Evolutionary conservation across 2,329 filamentous ascomycete species (phyloP).

Genomic region (Trichoderma sp.): DNA sequence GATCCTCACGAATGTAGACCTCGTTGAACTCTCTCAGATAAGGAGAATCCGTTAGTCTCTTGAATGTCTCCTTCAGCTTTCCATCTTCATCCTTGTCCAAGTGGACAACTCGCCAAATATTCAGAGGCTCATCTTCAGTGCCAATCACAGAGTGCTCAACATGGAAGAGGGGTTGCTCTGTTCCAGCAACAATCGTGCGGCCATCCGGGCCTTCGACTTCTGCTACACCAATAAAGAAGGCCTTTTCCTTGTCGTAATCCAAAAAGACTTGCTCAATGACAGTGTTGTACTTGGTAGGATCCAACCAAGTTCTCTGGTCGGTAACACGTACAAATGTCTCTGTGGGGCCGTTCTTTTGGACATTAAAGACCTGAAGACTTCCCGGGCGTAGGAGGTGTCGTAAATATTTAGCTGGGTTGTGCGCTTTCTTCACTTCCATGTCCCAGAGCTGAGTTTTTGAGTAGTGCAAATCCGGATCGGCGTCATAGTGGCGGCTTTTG

Average conservation of each 20-base stretch:
- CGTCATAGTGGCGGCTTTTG: conserved; percentile 17
- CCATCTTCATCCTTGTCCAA: conserved; percentile 18
- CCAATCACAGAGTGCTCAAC: conserved; percentile 19
- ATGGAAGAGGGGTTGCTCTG: conserved; percentile 21
- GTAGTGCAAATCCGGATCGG: conserved; percentile 21
- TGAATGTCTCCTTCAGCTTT: neutral
- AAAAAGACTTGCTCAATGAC: conserved; percentile 23
- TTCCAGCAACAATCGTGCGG: conserved; percentile 20
- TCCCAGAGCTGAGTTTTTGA: conserved; percentile 23
- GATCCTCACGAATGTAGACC: conserved; percentile 19
- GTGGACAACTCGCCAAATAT: conserved; percentile 19
- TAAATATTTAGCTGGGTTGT: conserved; percentile 21
- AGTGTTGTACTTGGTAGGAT: conserved; percentile 12
- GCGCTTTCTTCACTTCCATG: conserved; percentile 23
- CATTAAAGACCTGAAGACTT: conserved; percentile 20
- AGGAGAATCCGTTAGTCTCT: neutral
- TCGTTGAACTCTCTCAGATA: conserved; percentile 20
- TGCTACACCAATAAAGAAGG: conserved; percentile 20
- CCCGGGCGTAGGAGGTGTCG: conserved; percentile 20
- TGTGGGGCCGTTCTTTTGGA: conserved; percentile 14
- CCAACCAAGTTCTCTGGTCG: conserved; percentile 60
- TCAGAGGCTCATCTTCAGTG: conserved; percentile 18
- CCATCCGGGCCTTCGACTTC: conserved; percentile 20
- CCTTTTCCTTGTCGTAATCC: conserved; percentile 17
- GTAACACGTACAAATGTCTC: conserved; percentile 45